phyloP scores from a whole-genome alignment of 192 early-diverging fungal genomes.

The Pecoramyces ruminantium region DNA sequence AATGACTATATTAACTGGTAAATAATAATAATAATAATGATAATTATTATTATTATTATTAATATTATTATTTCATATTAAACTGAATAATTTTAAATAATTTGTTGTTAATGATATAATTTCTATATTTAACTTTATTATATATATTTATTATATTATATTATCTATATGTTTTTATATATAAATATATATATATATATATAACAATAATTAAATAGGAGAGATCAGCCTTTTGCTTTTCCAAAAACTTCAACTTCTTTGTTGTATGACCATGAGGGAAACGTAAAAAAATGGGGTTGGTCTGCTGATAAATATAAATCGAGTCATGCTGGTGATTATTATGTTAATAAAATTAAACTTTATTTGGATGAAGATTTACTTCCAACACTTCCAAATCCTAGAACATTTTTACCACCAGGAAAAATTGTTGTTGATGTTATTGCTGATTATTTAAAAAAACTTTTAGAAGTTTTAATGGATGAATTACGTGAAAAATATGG shows the following conservation, averaged over 20 bases:
- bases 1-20: background rate
- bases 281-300: background rate
- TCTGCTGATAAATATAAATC: background rate
- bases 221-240: background rate
- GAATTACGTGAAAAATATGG: background rate
- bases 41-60: too few relatives aligned
- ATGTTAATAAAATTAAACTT: background rate
- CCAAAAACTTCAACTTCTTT: background rate
- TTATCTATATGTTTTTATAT: too few relatives aligned
- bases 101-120: too few relatives aligned
- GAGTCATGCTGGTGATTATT: background rate
- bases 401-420: background rate
- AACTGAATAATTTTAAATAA: too few relatives aligned
- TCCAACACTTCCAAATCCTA: background rate
- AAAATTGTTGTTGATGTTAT: background rate
- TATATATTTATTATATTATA: too few relatives aligned
- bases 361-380: background rate
- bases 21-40: background rate
- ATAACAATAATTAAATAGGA: too few relatives aligned
- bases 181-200: too few relatives aligned
- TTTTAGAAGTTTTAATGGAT: background rate
- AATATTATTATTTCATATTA: too few relatives aligned
- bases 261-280: background rate
- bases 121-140: too few relatives aligned
- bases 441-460: background rate